phyloP scores from a whole-genome alignment of 2,329 filamentous ascomycete genomes.

The Penicillium concentricum region DNA sequence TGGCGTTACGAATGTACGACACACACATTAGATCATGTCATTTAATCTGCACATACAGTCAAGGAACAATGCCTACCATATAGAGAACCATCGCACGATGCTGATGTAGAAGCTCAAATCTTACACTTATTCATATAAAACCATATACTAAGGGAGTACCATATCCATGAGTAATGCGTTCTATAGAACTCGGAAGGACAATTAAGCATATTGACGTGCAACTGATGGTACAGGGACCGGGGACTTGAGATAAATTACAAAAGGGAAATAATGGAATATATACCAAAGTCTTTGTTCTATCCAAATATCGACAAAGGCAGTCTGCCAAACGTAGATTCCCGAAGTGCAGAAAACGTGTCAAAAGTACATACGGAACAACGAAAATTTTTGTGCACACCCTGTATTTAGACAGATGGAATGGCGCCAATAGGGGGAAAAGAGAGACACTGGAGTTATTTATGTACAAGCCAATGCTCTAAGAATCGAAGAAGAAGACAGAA shows the following conservation, averaged over 20 bases:
- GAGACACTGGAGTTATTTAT: not conserved
- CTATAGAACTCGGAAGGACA: not conserved
- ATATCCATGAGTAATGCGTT: not conserved
- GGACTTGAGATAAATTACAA: too few species aligned
- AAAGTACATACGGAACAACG: constrained; percentile 17
- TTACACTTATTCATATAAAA: not conserved
- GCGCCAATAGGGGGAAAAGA: not conserved
- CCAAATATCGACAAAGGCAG: not conserved
- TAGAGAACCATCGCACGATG: not conserved
- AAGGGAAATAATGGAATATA: not conserved
- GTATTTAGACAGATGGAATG: not conserved
- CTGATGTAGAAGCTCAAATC: not conserved
- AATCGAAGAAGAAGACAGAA: constrained; percentile 4
- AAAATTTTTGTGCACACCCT: constrained; percentile 8
- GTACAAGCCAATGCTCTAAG: constrained; percentile 4
- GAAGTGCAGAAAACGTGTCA: constrained; percentile 4
- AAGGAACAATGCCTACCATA: not conserved
- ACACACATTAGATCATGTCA: constrained; percentile 4
- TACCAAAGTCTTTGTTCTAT: not conserved
- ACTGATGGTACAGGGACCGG: not conserved
- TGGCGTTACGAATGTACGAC: constrained; percentile 9
- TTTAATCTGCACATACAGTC: not conserved
- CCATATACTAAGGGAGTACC: not conserved
- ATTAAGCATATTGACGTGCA: not conserved
- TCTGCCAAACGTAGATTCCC: not conserved